These are phyloP conservation scores for Anethum foeniculum DNA, from an alignment of 140 eudicot genomes.

Conservation along the genomic window DNA sequence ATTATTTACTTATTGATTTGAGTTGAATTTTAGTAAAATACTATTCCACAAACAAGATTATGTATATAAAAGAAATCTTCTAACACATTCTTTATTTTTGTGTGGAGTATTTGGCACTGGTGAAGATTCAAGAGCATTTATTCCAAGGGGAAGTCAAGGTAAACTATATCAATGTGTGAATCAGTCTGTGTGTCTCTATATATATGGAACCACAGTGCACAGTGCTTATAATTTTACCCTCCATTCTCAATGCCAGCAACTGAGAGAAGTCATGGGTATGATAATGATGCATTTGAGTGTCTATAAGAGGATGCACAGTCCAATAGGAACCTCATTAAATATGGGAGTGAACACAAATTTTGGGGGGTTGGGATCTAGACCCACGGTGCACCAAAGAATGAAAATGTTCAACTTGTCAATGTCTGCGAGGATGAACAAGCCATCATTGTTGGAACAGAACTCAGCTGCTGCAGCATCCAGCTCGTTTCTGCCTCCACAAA, in stretches of 20 bases:
- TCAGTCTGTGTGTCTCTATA: too few relatives aligned
- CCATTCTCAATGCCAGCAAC: not conserved
- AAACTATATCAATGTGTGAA: not conserved
- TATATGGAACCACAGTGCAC: too few relatives aligned
- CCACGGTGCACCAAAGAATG: not conserved
- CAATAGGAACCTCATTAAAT: not conserved
- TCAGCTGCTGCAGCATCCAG: not conserved
- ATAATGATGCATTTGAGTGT: not conserved
- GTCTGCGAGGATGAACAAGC: not conserved
- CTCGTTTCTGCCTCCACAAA: not conserved
- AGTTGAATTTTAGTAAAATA: too few relatives aligned
- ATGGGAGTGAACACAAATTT: not conserved
- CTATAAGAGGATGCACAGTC: not conserved
- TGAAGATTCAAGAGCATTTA: not conserved
- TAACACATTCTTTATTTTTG: too few relatives aligned
- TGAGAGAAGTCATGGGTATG: not conserved
- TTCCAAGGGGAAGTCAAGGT: not conserved
- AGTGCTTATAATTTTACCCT: not conserved
- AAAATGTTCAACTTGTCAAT: not conserved
- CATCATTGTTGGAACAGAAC: not conserved
- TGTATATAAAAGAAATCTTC: too few relatives aligned
- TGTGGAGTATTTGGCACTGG: not conserved
- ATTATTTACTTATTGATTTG: too few relatives aligned
- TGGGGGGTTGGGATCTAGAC: not conserved
- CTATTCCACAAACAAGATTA: too few relatives aligned